Conservation (phyloP, 805 yeast species). For the Wickerhamomyces pijperi region DNA sequence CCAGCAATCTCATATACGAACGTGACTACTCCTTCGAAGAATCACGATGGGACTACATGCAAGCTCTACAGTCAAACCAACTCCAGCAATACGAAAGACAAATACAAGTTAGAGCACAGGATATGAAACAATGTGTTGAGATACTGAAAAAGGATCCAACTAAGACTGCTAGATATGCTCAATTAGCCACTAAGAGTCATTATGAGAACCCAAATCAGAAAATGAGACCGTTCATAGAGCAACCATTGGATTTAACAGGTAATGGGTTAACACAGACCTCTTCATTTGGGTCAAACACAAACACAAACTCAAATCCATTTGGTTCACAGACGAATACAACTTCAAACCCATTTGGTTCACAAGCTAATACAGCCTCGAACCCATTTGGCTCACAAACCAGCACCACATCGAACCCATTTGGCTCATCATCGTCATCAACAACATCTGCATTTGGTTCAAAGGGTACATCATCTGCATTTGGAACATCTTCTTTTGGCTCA, state of each 20-base stretch:
- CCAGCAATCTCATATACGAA: conserved; percentile 34
- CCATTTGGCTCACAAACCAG: conserved; percentile 4
- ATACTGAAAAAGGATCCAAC: conserved; percentile 28
- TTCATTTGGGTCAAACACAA: conserved; percentile 4
- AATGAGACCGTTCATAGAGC: conserved; percentile 23
- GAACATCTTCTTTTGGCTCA: conserved; percentile 4
- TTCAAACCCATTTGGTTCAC: background rate
- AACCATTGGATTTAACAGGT: conserved; percentile 23
- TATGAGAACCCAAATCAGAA: conserved; percentile 17
- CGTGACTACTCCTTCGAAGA: conserved; percentile 49
- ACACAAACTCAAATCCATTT: conserved; percentile 3
- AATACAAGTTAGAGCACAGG: conserved; percentile 30
- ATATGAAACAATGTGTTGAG: conserved; percentile 32
- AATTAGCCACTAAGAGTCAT: conserved; percentile 27
- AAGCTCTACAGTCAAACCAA: conserved; percentile 27
- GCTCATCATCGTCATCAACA: background rate
- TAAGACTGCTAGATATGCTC: conserved; percentile 49
- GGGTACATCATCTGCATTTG: background rate
- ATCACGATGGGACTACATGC: conserved; percentile 32
- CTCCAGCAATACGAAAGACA: conserved; percentile 29
- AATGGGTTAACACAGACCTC: background rate
- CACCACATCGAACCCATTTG: background rate
- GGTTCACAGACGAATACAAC: conserved; percentile 3
- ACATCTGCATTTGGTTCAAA: conserved; percentile 4
- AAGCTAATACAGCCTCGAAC: conserved; percentile 1